Evolutionary conservation across 2,329 filamentous ascomycete species (phyloP).

Genomic region (Venturia aucupariae): DNA sequence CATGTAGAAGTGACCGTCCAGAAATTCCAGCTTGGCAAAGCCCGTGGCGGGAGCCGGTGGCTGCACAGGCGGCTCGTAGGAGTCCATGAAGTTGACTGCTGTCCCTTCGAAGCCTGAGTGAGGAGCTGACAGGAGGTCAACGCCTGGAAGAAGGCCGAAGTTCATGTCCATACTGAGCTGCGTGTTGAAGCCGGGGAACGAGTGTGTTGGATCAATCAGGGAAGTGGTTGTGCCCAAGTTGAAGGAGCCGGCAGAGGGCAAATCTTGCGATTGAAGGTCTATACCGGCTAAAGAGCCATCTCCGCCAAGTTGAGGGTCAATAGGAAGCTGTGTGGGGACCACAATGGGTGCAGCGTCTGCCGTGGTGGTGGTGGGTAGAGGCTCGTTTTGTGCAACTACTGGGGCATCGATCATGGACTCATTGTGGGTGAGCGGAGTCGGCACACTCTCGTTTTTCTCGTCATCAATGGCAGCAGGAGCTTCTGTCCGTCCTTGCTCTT

Average conservation of each 20-base stretch:
- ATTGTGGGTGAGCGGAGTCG: not conserved
- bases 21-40: constrained; percentile 60
- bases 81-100: not conserved
- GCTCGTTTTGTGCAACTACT: not conserved
- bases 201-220: not conserved
- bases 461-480: not conserved
- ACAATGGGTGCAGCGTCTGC: not conserved
- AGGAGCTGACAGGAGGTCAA: not conserved
- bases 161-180: not conserved
- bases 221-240: not conserved
- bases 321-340: not conserved
- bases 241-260: not conserved
- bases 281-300: not conserved
- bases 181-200: not conserved
- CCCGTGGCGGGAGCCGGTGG: constrained; percentile 29
- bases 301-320: not conserved
- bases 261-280: not conserved
- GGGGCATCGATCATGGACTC: not conserved
- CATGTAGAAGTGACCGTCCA: constrained; percentile 71
- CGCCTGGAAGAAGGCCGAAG: not conserved
- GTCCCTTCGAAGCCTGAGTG: not conserved
- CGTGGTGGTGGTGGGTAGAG: not conserved
- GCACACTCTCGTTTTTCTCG: not conserved
- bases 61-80: not conserved
- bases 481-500: not conserved